Percentiles rank a stretch among this genome's conserved stretches.
Conservation (phyloP, 2,329 filamentous ascomycete species). For the Botrytis byssoidea region DNA sequence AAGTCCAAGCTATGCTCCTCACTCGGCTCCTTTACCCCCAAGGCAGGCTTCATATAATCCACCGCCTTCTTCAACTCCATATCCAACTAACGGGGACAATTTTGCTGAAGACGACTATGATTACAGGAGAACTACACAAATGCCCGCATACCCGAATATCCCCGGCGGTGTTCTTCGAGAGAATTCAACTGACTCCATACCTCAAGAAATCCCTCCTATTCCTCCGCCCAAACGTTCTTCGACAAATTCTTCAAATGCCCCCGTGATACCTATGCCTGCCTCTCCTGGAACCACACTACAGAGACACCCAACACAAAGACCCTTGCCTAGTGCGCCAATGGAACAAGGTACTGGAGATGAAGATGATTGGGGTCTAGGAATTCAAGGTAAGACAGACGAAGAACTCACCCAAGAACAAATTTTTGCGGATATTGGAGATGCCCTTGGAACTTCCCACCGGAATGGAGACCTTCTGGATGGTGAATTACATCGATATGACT, state of each 20-base stretch:
- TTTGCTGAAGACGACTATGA: conserved; percentile 33
- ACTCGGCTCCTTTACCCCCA: conserved; percentile 30
- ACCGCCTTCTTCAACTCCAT: conserved; percentile 27
- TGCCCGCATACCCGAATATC: conserved; percentile 31
- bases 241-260: conserved; percentile 27
- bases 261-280: conserved; percentile 22
- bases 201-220: conserved; percentile 26
- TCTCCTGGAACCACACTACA: conserved; percentile 30
- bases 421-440: conserved; percentile 40
- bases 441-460: conserved; percentile 32
- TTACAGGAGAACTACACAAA: conserved; percentile 27
- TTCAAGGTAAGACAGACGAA: conserved; percentile 31
- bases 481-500: conserved; percentile 52
- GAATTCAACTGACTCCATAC: conserved; percentile 14
- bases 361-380: conserved; percentile 32
- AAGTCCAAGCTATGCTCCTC: conserved; percentile 30
- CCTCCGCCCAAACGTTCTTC: conserved; percentile 30
- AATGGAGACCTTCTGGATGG: conserved; percentile 51
- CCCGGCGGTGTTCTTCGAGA: conserved; percentile 24
- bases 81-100: conserved; percentile 35
- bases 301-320: conserved; percentile 39
- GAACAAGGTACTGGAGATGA: conserved; percentile 32
- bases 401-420: conserved; percentile 38
- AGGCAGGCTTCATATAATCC: conserved; percentile 32
- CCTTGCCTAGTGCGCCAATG: conserved; percentile 38